Evolutionary conservation across 495 filamentous ascomycete genomes (phyloP), one percentile per base, ranked within the genome.

Genomic region (Lophium mytilinum): DNA sequence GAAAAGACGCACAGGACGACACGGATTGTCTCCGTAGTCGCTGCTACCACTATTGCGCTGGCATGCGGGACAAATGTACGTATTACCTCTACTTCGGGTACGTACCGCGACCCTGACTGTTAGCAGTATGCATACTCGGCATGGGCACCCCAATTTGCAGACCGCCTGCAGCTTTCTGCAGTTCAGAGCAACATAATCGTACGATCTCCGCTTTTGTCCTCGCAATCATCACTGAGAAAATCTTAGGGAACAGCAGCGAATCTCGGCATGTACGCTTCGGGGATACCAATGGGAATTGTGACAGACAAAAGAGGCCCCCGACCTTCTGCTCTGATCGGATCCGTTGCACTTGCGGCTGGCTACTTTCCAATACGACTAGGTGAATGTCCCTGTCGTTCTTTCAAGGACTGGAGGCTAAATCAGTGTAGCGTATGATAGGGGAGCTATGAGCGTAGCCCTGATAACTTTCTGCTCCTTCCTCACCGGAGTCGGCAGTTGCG

Each of bases 111-210:
- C 33, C 40, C 50, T 65, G 19, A 68, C 43, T 15, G 15, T 46
- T 18, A 7, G 6, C 47, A 95, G 90, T 98, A 98, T 81, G 94
- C 91, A 61, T 98, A 96, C 67, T 96, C 90, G 53, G 94, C 93
- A 73, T 98, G 94, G 90, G 92, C 86, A 30, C 93, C 93, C 14
- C 90, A 95, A 70, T 96, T 96, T 64, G 90, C 90, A 21, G 83
- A 90, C 57, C 81, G 78, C 56, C 76, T 98, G 71, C 81, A 87
- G 71, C 82, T 97, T 50, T 89, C 89, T 2, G 86, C 93, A 21
- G 97, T 90, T 24, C 80, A 95, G 71, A 87, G 79, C 72, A 96
- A 97, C 69, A 66, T 96, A 55, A 94, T 98, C 64, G 86, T 89
- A 75, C 68, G 83, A n/a, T n/a, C 9, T 4, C 5, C 36, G 64